Base-by-base conservation (phyloP, 2,329 filamentous ascomycete species). In the Cercospora beticola region DNA sequence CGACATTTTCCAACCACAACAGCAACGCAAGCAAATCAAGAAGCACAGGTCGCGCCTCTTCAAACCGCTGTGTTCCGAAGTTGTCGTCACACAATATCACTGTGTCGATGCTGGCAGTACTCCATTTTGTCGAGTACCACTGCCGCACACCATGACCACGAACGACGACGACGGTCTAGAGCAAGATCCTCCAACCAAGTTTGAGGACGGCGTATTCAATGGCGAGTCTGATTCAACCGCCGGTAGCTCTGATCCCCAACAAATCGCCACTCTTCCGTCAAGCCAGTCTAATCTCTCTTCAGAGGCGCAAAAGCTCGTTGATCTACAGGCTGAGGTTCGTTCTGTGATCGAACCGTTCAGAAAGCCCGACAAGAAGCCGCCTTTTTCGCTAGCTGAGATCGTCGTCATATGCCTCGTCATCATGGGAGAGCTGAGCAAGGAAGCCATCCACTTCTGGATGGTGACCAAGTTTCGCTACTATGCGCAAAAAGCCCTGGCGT, bases 351-450 rank as follows among this genome's bases (percentile, higher is more conserved):
- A 9, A 23, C 64, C 54, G 5, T 62, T 56, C 40, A 31, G 6
- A 2, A n/a, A 52, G 1, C 12, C 61, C 9, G 14, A 5, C 1
- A 33, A 8, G 16, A 23, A 28, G 4, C 65, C 68, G 9, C 68
- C 65, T 18, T 67, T 68, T 52, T 52, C 43, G 3, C n/a, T 68
- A 0, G 26, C 43, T 18, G 64, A 67, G 21, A 28, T 68, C 1
- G 16, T 63, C 18, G 57, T 64, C 40, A 68, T 70, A 62, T 62
- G 56, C 30, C 54, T 67, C 54, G 28, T 70, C 9, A 30, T 46
- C 0, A 3, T 23, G 1, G 18, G 40, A 28, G n/a, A 21, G 31
- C 33, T 10, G 26, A 36, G n/a, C 6, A 26, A 49, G 28, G 5
- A 46, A 36, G 65, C 30, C 10, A 28, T 67, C 12, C 54, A 64